phyloP scores from a whole-genome alignment of 257 asterid genomes.

The Salvia miltiorrhiza region DNA sequence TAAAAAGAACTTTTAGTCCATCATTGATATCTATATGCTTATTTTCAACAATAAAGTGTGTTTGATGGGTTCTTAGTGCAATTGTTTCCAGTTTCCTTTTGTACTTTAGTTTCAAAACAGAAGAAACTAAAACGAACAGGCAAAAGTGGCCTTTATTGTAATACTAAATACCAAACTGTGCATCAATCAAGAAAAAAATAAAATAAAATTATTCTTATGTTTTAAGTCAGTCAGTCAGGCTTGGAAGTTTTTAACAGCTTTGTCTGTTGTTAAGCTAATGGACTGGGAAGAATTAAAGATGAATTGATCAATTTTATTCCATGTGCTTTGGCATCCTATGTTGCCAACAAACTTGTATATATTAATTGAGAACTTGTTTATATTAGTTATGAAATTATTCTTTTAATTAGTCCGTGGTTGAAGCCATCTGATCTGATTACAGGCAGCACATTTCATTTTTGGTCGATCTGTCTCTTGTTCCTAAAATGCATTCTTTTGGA shows the following conservation, averaged over 20 bases:
- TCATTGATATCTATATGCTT: background rate
- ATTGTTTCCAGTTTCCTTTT: background rate
- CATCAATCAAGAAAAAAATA: no score
- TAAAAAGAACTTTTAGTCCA: slow-evolving; percentile 5
- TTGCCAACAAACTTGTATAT: no score
- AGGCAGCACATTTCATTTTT: slow-evolving; percentile 68
- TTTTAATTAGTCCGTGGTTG: background rate
- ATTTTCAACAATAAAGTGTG: background rate
- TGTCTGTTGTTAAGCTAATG: no score
- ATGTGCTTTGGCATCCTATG: no score
- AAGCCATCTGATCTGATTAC: slow-evolving; percentile 28
- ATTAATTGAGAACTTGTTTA: background rate
- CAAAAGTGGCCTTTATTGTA: no score
- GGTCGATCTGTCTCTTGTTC: slow-evolving; percentile 51
- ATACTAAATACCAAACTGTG: no score
- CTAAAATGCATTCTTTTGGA: slow-evolving; percentile 70
- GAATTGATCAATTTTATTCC: no score
- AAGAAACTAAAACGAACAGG: no score
- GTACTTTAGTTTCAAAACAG: background rate
- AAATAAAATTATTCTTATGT: no score
- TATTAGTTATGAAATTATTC: background rate
- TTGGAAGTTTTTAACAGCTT: no score
- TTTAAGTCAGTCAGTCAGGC: no score
- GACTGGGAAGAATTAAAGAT: no score
- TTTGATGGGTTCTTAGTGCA: slow-evolving; percentile 1